Conservation (phyloP, 306 rosid species). For the Quercus aquifolioides region DNA sequence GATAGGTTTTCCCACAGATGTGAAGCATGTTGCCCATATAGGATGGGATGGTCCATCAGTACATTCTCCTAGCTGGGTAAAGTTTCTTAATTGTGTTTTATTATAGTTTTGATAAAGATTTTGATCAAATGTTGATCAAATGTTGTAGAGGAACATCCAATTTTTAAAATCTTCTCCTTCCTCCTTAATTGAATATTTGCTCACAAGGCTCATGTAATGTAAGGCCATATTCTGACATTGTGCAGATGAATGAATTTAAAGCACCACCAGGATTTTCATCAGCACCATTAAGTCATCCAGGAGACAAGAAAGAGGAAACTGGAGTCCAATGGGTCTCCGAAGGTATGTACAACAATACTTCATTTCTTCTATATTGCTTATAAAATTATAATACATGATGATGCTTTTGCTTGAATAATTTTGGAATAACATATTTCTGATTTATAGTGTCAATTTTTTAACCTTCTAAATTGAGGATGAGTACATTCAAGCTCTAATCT, state of each 20-base stretch:
- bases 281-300: slow-evolving; percentile 25
- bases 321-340: slow-evolving; percentile 17
- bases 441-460: too few species aligned
- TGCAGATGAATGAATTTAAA: slow-evolving; percentile 74
- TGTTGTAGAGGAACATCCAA: neutral
- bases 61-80: slow-evolving; percentile 85
- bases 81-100: neutral
- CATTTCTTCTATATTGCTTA: neutral
- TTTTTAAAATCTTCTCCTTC: neutral
- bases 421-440: too few species aligned
- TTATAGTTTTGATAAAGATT: neutral
- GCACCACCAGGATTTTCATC: slow-evolving; percentile 29
- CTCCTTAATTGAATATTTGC: neutral
- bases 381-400: neutral
- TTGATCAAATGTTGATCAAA: too few species aligned
- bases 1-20: slow-evolving; percentile 89
- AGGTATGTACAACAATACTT: slow-evolving; percentile 15
- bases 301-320: slow-evolving; percentile 13
- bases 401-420: neutral
- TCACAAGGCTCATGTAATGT: neutral
- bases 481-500: too few species aligned
- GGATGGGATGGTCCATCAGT: slow-evolving; percentile 90
- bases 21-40: slow-evolving; percentile 91
- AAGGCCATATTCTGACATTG: neutral
- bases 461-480: too few species aligned